phyloP scores from a whole-genome alignment of 257 asterid species.

The Phtheirospermum japonicum region DNA sequence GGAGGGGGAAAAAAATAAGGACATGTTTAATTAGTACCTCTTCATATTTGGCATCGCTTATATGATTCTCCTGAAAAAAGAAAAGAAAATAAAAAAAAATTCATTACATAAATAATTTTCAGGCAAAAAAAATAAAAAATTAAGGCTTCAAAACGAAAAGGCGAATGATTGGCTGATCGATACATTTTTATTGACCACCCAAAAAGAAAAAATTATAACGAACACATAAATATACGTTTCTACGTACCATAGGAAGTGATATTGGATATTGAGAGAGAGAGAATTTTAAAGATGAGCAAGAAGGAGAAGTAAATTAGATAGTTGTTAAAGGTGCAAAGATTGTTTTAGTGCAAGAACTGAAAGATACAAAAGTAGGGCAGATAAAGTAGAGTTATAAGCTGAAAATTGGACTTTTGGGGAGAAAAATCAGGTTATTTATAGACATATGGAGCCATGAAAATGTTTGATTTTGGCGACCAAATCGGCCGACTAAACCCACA shows the following conservation, averaged over 20 bases:
- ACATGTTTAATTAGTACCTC: slow-evolving; percentile 41
- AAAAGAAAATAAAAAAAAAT: neutral
- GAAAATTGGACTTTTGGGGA: neutral
- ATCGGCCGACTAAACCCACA: neutral
- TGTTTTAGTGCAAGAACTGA: slow-evolving; percentile 19
- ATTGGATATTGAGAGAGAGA: slow-evolving; percentile 2
- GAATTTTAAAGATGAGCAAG: slow-evolving; percentile 10
- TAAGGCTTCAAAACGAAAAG: too few relatives aligned
- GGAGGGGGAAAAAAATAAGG: neutral
- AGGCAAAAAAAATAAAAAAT: neutral
- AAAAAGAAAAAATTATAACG: too few relatives aligned
- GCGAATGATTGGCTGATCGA: too few relatives aligned
- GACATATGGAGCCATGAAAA: neutral
- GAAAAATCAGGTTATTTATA: slow-evolving; percentile 11
- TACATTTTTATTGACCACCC: too few relatives aligned
- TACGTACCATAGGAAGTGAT: slow-evolving; percentile 24
- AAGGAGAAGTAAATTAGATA: neutral
- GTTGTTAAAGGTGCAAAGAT: slow-evolving; percentile 25
- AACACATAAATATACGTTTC: too few relatives aligned
- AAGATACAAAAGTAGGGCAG: neutral
- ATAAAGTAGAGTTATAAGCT: neutral
- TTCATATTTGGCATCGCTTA: slow-evolving; percentile 40
- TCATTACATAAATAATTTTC: neutral
- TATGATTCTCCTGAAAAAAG: slow-evolving; percentile 35
- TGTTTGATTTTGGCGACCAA: neutral